phyloP scores from a whole-genome alignment of 2,329 filamentous ascomycete genomes.

The Ophiostoma himal-ulmi region DNA sequence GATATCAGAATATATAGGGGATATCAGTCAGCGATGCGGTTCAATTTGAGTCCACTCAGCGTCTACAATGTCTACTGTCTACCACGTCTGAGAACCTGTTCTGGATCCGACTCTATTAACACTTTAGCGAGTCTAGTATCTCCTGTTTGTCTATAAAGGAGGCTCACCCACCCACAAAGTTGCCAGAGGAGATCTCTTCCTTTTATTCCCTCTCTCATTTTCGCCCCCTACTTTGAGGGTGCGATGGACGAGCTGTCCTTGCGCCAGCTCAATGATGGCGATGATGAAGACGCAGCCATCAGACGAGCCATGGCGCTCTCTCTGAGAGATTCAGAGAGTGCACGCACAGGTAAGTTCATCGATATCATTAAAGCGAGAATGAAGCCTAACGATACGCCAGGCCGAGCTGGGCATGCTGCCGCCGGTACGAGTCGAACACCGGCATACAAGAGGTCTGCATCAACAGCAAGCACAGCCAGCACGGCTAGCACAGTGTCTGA shows the following conservation, averaged over 20 bases:
- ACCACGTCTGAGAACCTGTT: too few species aligned
- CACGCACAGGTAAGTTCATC: not conserved
- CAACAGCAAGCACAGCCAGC: not conserved
- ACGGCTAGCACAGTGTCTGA: not conserved
- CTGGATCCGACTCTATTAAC: too few species aligned
- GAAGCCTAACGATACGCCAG: too few species aligned
- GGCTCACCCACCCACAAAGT: too few species aligned
- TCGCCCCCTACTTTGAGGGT: not conserved
- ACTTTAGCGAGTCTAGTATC: not conserved
- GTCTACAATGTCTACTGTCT: too few species aligned
- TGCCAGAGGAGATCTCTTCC: not conserved
- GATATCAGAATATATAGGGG: too few species aligned
- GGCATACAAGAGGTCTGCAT: not conserved
- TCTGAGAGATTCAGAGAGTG: conserved; percentile 33
- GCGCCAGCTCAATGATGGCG: conserved; percentile 32
- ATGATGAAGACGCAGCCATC: conserved; percentile 55
- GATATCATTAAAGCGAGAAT: too few species aligned
- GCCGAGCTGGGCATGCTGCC: not conserved
- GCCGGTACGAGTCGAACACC: not conserved
- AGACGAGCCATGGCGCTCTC: conserved; percentile 56
- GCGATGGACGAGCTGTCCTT: conserved; percentile 28
- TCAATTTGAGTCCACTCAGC: too few species aligned
- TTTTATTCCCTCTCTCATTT: not conserved
- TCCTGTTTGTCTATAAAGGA: not conserved
- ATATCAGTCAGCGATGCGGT: too few species aligned